phyloP scores from a whole-genome alignment of 768 basidiomycete species.

The Tylopilus sp. region DNA sequence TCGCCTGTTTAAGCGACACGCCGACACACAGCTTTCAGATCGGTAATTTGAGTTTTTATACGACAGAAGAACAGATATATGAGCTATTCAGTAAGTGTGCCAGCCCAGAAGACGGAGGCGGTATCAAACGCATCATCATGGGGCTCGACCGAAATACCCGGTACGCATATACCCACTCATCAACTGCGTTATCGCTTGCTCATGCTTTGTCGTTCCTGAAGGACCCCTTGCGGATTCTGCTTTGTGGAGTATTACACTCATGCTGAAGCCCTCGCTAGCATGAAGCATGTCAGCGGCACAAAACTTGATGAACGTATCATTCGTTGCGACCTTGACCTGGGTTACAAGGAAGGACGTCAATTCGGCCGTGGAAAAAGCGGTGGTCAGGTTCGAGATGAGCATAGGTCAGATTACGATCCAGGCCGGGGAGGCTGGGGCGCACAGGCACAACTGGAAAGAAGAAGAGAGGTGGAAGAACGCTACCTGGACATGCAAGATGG shows the following conservation, averaged over 20 bases:
- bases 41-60: slow-evolving; percentile 92
- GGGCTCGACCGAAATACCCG: slow-evolving; percentile 87
- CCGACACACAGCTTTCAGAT: slow-evolving; percentile 44
- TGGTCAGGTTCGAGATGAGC: slow-evolving; percentile 95
- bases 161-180: slow-evolving; percentile 36
- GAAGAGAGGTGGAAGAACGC: slow-evolving; percentile 81
- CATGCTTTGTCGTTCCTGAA: slow-evolving; percentile 28
- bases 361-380: slow-evolving; percentile 97
- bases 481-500: slow-evolving; percentile 80
- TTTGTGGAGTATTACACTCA: slow-evolving; percentile 97
- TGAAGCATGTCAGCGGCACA: slow-evolving; percentile 95
- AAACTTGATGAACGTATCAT: slow-evolving; percentile 99
- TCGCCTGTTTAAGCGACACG: slow-evolving; percentile 11
- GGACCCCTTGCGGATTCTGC: slow-evolving; percentile 93
- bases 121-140: slow-evolving; percentile 93
- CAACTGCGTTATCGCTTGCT: slow-evolving; percentile 1
- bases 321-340: slow-evolving; percentile 94
- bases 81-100: slow-evolving; percentile 91
- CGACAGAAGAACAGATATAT: slow-evolving; percentile 95
- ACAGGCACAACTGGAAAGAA: slow-evolving; percentile 75
- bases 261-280: slow-evolving; percentile 84
- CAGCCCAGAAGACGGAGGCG: slow-evolving; percentile 81
- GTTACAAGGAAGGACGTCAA: slow-evolving; percentile 94
- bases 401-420: slow-evolving; percentile 93
- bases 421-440: slow-evolving; percentile 96